Evolutionary conservation across 2,329 filamentous ascomycete species (phyloP).

Genomic region (Monilinia vaccinii-corymbosi): DNA sequence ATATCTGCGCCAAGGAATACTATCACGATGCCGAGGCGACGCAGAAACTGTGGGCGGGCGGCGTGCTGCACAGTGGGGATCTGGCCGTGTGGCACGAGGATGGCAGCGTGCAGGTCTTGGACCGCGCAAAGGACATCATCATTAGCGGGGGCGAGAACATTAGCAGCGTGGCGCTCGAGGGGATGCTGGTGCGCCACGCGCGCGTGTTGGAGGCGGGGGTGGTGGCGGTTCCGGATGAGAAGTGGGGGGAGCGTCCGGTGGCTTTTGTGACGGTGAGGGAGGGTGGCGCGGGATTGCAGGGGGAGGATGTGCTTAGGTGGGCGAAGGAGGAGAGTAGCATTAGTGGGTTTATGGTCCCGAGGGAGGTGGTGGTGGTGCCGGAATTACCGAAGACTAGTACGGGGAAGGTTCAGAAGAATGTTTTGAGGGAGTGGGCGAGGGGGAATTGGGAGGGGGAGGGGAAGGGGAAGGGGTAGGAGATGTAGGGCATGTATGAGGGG

Average conservation of each 20-base stretch:
- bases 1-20: slow-evolving; percentile 87
- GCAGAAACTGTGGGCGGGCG: slow-evolving; percentile 76
- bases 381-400: slow-evolving; percentile 96
- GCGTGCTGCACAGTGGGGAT: slow-evolving; percentile 82
- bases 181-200: slow-evolving; percentile 80
- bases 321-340: slow-evolving; percentile 69
- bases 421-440: slow-evolving; percentile 53
- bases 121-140: slow-evolving; percentile 95
- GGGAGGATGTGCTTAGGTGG: slow-evolving; percentile 73
- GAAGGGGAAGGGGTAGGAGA: background rate
- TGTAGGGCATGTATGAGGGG: too few relatives aligned
- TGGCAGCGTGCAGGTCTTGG: slow-evolving; percentile 82
- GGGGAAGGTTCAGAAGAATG: slow-evolving; percentile 93
- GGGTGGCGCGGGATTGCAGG: slow-evolving; percentile 40
- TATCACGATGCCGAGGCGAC: slow-evolving; percentile 86
- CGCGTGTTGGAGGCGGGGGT: slow-evolving; percentile 87
- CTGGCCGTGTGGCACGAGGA: slow-evolving; percentile 89
- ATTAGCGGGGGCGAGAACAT: slow-evolving; percentile 98
- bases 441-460: slow-evolving; percentile 22
- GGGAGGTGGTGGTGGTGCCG: slow-evolving; percentile 65
- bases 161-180: slow-evolving; percentile 83
- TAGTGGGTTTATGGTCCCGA: slow-evolving; percentile 79
- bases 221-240: slow-evolving; percentile 74
- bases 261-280: slow-evolving; percentile 78
- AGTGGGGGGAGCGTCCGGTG: slow-evolving; percentile 96